phyloP scores from a whole-genome alignment of 495 filamentous ascomycete genomes.

The Jackrogersella minutella region DNA sequence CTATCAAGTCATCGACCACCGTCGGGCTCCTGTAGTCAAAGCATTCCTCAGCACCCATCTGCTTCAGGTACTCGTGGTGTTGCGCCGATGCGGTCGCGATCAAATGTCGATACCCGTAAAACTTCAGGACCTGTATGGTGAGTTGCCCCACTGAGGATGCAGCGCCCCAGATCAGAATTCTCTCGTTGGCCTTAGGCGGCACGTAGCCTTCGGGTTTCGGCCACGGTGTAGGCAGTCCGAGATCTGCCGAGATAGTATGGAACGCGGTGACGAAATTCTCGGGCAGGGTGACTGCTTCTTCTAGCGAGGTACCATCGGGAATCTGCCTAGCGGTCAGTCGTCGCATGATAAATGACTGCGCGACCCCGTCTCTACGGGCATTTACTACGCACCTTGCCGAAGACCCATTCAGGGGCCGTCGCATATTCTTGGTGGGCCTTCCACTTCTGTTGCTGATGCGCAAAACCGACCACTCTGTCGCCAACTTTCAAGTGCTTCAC shows the following conservation, averaged over 20 bases:
- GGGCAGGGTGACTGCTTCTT: slow-evolving; percentile 59
- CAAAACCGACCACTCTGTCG: slow-evolving; percentile 60
- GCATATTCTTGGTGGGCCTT: slow-evolving; percentile 58
- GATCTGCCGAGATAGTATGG: slow-evolving; percentile 53
- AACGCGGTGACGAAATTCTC: slow-evolving; percentile 63
- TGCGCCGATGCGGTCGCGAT: slow-evolving; percentile 55
- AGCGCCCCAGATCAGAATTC: slow-evolving; percentile 64
- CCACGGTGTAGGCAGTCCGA: slow-evolving; percentile 59
- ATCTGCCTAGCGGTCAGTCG: slow-evolving; percentile 38
- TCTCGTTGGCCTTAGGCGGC: slow-evolving; percentile 39
- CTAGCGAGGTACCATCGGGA: slow-evolving; percentile 46
- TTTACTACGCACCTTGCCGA: slow-evolving; percentile 41
- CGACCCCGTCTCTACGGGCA: not conserved
- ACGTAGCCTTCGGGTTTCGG: slow-evolving; percentile 48
- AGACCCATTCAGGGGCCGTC: slow-evolving; percentile 45
- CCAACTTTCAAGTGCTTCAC: slow-evolving; percentile 51
- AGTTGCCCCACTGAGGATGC: slow-evolving; percentile 60
- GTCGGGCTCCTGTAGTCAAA: slow-evolving; percentile 57
- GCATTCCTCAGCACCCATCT: slow-evolving; percentile 51
- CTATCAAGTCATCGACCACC: slow-evolving; percentile 49
- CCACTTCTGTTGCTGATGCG: slow-evolving; percentile 45
- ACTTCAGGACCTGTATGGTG: slow-evolving; percentile 56
- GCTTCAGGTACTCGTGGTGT: slow-evolving; percentile 53
- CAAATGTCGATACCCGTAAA: slow-evolving; percentile 59
- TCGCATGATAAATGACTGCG: not conserved